Base-by-base conservation (phyloP, 352 stramenopile species). In the Phytophthora tubulina region DNA sequence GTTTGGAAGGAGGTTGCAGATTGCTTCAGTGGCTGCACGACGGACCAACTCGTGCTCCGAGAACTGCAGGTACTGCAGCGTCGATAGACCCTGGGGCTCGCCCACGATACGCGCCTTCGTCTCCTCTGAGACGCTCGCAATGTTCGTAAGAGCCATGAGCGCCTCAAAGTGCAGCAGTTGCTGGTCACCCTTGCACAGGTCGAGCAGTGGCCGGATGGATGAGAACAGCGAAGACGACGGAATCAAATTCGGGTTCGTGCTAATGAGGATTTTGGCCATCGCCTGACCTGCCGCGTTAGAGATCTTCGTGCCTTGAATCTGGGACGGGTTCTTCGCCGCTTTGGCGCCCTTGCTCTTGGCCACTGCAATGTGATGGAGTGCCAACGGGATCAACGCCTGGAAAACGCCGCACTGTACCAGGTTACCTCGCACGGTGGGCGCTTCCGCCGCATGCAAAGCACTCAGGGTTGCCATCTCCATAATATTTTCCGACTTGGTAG, bases 101-200 rank as follows among this genome's bases (percentile, higher is more conserved):
- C 61, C 70, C 0, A 94, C 74, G 27, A 93, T 94, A 8, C 92
- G 88, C 53, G 97, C 91, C 81, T 99, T 99, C 35, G 96, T 98
- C 64, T 98, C 92, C 6, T 98, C 86, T 31, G 92, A 97, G 17
- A 97, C 90, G 17, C 88, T 96, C 38, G 93, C 95, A 13, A 99
- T 92, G 70, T 99, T 99, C 1, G 97, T 99, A 8, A 99, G 81
- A 15, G 97, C 94, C 83, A 99, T 90, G n/a, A 99, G 81, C 21
- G 96, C 94, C 76, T 99, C 89, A 30, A 97, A 97, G 70, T 96
- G 86, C 36, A 95, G 66, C 53, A 97, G 60, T 56, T 96, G 88
- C 62, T 95, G 96, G 54, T 99, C 98, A 13, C 98, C 91, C 70
- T 98, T 97, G 61, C 97, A 97, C 57, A 99, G 64, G 67, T 98